Conservation (phyloP, 495 filamentous ascomycete species). For the Sporormia fimetaria region DNA sequence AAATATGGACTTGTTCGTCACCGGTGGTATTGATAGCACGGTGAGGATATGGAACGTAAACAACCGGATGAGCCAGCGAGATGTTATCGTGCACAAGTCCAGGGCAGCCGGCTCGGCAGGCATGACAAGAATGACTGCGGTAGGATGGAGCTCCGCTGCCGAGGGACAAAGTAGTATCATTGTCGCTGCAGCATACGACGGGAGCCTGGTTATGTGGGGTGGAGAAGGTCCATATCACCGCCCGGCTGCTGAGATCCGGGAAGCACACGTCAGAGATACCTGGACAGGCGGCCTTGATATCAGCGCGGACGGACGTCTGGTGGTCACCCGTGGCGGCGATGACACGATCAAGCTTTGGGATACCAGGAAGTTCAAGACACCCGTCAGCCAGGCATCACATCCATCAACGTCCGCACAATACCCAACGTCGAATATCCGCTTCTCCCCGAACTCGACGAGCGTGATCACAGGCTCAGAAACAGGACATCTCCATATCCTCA, state of each 20-base stretch:
- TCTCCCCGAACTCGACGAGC: conserved; percentile 68
- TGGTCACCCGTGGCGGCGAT: conserved; percentile 83
- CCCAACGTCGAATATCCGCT: conserved; percentile 73
- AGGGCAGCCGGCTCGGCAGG: conserved; percentile 74
- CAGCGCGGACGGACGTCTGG: conserved; percentile 77
- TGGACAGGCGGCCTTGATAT: conserved; percentile 94
- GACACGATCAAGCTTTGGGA: conserved; percentile 85
- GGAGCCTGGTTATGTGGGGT: conserved; percentile 81
- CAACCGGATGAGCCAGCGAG: conserved; percentile 71
- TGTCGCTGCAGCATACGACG: conserved; percentile 78
- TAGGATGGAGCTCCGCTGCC: conserved; percentile 70
- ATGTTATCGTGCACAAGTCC: conserved; percentile 92
- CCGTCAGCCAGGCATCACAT: conserved; percentile 67
- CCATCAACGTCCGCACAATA: conserved; percentile 73
- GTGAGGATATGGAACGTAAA: conserved; percentile 95
- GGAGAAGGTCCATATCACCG: conserved; percentile 80
- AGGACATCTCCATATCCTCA: conserved; percentile 85
- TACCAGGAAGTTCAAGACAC: conserved; percentile 86
- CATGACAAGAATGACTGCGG: conserved; percentile 83
- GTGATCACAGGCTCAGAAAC: conserved; percentile 81
- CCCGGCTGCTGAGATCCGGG: conserved; percentile 72
- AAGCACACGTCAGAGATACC: conserved; percentile 71
- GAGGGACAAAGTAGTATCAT: conserved; percentile 72
- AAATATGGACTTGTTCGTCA: conserved; percentile 70
- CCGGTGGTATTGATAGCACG: conserved; percentile 86